Conservation (phyloP, 129 eudicot species). For the Helianthus tuberosus region DNA sequence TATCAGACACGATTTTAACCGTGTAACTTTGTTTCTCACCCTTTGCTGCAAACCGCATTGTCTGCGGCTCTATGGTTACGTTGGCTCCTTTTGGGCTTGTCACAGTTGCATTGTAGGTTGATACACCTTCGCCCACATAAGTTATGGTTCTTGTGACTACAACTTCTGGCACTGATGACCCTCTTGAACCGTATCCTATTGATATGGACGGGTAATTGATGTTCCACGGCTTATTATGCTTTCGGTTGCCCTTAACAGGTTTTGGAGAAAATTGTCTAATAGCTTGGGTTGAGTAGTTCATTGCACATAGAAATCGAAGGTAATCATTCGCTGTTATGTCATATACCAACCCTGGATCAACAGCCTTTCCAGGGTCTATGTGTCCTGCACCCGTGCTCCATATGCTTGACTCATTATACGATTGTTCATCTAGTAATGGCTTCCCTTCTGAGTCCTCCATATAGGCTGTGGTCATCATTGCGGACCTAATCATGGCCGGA, state of each 20-base stretch:
- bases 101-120: constrained; percentile 43
- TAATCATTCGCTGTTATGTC: constrained; percentile 56
- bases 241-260: constrained; percentile 35
- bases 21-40: constrained; percentile 61
- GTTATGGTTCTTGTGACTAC: constrained; percentile 64
- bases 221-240: constrained; percentile 63
- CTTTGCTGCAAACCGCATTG: constrained; percentile 43
- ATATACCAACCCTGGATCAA: constrained; percentile 78
- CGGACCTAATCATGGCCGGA: constrained; percentile 72
- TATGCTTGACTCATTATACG: constrained; percentile 39
- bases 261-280: constrained; percentile 42
- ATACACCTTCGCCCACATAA: constrained; percentile 48
- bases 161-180: constrained; percentile 21
- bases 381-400: constrained; percentile 89
- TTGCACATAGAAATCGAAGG: constrained; percentile 63
- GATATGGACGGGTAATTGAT: constrained; percentile 74
- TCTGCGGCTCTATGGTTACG: constrained; percentile 47
- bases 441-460: constrained; percentile 39
- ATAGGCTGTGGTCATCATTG: constrained; percentile 54
- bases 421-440: constrained; percentile 55
- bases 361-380: constrained; percentile 66
- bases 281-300: constrained; percentile 42
- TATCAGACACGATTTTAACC: constrained; percentile 47
- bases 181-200: constrained; percentile 37
- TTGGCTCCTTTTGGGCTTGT: constrained; percentile 42